phyloP scores from a whole-genome alignment of 2,329 filamentous ascomycete genomes.

The Colletotrichum sp. region DNA sequence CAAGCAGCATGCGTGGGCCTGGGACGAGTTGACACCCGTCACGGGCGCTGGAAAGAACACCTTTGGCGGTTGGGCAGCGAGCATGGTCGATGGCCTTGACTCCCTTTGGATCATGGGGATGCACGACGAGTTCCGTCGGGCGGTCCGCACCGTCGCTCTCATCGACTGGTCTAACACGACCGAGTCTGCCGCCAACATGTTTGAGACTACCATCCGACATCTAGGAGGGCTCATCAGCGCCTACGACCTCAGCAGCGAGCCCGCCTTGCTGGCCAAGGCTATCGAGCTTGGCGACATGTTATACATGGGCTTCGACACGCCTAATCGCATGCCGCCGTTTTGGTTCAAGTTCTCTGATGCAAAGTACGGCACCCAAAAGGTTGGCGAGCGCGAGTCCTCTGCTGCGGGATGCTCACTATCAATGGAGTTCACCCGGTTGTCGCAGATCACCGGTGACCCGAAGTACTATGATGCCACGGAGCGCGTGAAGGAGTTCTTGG shows the following conservation, averaged over 20 bases:
- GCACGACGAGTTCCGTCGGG: constrained; percentile 58
- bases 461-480: constrained; percentile 81
- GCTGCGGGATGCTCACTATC: constrained; percentile 68
- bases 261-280: constrained; percentile 53
- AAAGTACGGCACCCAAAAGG: constrained; percentile 39
- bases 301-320: constrained; percentile 58
- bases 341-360: constrained; percentile 48
- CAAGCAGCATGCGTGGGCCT: constrained; percentile 58
- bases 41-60: constrained; percentile 49
- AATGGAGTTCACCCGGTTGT: constrained; percentile 76
- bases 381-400: constrained; percentile 40
- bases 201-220: constrained; percentile 66
- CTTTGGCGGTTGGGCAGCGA: constrained; percentile 62
- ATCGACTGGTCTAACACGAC: constrained; percentile 61
- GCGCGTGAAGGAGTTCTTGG: constrained; percentile 72
- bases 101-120: constrained; percentile 65
- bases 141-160: constrained; percentile 51
- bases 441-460: constrained; percentile 72
- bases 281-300: constrained; percentile 59
- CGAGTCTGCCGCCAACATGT: constrained; percentile 56
- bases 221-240: constrained; percentile 57
- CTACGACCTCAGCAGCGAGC: constrained; percentile 55
- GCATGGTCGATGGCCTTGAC: constrained; percentile 64
- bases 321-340: constrained; percentile 55
- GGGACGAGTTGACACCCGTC: constrained; percentile 60